Conservation (phyloP, 441 rosid species). For the Lepidium campestre region DNA sequence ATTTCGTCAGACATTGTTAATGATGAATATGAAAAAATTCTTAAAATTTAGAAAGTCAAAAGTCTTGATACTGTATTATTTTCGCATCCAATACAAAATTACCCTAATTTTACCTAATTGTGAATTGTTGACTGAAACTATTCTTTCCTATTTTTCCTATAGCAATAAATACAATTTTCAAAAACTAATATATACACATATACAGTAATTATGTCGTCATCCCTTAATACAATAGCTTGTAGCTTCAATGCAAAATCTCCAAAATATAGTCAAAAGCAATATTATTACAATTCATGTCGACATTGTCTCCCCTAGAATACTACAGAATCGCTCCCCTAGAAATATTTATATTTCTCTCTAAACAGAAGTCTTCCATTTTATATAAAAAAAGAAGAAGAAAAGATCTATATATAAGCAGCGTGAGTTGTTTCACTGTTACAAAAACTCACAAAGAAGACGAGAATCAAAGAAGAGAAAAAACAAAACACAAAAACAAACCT, state of each 20-base stretch:
- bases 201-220: conserved; percentile 31
- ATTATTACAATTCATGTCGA: conserved; percentile 24
- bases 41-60: no score
- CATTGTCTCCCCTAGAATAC: conserved; percentile 1
- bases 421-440: conserved; percentile 19
- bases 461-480: neutral
- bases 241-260: neutral
- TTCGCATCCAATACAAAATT: no score
- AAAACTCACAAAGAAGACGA: neutral
- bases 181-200: neutral
- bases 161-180: neutral
- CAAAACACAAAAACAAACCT: neutral
- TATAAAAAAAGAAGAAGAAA: no score
- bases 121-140: neutral
- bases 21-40: no score
- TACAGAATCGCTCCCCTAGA: neutral
- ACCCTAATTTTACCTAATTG: neutral
- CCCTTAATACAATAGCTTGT: neutral
- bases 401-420: neutral
- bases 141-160: neutral
- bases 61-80: no score
- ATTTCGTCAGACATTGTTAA: no score
- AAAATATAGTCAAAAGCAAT: neutral
- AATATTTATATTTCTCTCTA: neutral
- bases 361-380: no score